Evolutionary conservation across 2,329 filamentous ascomycete genomes (phyloP).

Genomic region (Neonectria ditissima): DNA sequence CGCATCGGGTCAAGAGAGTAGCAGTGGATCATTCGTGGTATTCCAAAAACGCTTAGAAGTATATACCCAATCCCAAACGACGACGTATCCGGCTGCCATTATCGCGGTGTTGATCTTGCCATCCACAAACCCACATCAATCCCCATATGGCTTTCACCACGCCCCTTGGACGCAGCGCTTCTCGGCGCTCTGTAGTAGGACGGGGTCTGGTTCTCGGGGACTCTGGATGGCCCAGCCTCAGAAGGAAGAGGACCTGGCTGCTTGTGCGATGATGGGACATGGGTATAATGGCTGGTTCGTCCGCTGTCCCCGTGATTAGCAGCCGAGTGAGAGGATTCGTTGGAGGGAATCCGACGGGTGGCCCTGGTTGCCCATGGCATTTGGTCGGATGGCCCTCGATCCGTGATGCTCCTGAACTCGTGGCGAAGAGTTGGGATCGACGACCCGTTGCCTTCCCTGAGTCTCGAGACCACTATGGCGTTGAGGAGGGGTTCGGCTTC

Average conservation of each 20-base stretch:
- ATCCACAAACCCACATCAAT: conserved; percentile 9
- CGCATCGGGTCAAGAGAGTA: neutral
- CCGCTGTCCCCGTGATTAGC: neutral
- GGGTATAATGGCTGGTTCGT: neutral
- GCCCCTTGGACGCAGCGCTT: neutral
- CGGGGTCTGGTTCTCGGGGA: neutral
- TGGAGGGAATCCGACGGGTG: neutral
- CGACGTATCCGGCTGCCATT: neutral
- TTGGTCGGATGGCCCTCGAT: neutral
- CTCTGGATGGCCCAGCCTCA: conserved; percentile 6
- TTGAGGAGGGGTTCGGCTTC: neutral
- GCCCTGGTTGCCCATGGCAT: neutral
- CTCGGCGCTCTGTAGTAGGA: neutral
- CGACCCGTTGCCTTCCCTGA: neutral
- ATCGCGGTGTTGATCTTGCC: neutral
- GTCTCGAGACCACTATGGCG: too few species aligned
- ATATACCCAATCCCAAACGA: neutral
- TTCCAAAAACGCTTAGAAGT: neutral
- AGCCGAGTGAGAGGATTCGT: neutral
- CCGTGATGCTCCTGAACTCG: neutral
- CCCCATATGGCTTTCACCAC: neutral
- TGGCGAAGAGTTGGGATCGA: neutral
- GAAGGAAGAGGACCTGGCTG: neutral
- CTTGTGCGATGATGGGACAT: neutral
- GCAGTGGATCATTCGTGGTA: neutral